These are phyloP conservation scores for Ochetophila trinervis DNA, from an alignment of 306 rosid genomes.

Conservation along the genomic window DNA sequence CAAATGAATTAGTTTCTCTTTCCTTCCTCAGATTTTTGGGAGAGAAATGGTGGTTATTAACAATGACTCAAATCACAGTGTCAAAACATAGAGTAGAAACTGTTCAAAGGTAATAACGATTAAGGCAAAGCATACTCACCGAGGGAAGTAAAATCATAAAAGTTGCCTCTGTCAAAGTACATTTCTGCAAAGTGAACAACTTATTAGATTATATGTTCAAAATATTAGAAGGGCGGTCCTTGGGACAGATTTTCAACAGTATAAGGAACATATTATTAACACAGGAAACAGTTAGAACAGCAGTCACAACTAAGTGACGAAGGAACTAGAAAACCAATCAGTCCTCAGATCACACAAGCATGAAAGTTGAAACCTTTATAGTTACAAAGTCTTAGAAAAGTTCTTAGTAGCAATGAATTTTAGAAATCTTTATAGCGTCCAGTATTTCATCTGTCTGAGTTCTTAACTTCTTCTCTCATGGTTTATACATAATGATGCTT, in stretches of 20 bases:
- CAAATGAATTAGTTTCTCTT: not conserved
- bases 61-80: not conserved
- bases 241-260: not conserved
- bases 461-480: no score
- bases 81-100: not conserved
- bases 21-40: not conserved
- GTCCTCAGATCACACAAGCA: no score
- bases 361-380: no score
- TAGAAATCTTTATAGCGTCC: no score
- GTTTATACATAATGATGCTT: no score
- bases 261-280: not conserved
- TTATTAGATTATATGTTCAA: constrained; percentile 13
- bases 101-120: constrained; percentile 7
- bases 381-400: no score
- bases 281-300: not conserved
- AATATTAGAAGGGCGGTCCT: not conserved
- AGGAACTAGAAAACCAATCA: no score
- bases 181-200: constrained; percentile 67
- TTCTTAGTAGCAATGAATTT: no score
- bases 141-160: constrained; percentile 97
- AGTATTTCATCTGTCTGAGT: no score
- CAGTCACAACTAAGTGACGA: not conserved
- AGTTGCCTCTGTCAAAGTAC: constrained; percentile 95
- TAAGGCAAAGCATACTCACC: constrained; percentile 50
- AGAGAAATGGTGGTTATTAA: not conserved